Base-by-base conservation (phyloP, 306 rosid species). In the Lupinus albus region DNA sequence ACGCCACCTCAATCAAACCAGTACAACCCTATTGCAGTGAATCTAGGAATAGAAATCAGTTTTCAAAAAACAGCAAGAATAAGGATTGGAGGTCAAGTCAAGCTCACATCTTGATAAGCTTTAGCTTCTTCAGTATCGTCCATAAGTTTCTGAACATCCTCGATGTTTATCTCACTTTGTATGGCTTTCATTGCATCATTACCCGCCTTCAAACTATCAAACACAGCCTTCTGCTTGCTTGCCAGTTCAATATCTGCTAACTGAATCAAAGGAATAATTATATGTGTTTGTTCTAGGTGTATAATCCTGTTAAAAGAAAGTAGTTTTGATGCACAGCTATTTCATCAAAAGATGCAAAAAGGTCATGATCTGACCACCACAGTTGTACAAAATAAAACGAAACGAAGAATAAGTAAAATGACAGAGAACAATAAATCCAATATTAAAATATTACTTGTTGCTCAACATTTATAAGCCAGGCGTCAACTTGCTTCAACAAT, bases 41-140 rank as follows among this genome's bases (percentile, higher is more conserved):
- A 70, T 49, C n/a, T 62, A 32, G 52, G 13, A 15, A 60, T 48
- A 36, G 45, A 68, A 38, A 39, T 32, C 33, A 58, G 52, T 32
- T 48, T 33, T 33, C 1, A 33, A 33, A 33, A 67, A 76, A 73
- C 65, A 78, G 63, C 45, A 77, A 28, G 11, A 36, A 30, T 47
- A 47, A 47, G 65, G 55, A 52, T 14, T 64, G 55, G 59, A 28
- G 55, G 55, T 59, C 45, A 70, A 70, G 39, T 69, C 18, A 72
- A 79, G 56, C 96, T 89, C 73, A 92, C 98, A 81, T 92, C 98
- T 88, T 89, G 98, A 79, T 92, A 92, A 75, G 95, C 96, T 78
- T 84, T 92, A 53, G 98, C 98, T 81, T 92, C 96, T 41, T 84
- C 91, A 4, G 95, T 83, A 64, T 92, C 96, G 71, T 92, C 98